These are phyloP conservation scores for Metschnikowia peoriensis DNA, from an alignment of 805 yeast genomes.

Conservation along the genomic window DNA sequence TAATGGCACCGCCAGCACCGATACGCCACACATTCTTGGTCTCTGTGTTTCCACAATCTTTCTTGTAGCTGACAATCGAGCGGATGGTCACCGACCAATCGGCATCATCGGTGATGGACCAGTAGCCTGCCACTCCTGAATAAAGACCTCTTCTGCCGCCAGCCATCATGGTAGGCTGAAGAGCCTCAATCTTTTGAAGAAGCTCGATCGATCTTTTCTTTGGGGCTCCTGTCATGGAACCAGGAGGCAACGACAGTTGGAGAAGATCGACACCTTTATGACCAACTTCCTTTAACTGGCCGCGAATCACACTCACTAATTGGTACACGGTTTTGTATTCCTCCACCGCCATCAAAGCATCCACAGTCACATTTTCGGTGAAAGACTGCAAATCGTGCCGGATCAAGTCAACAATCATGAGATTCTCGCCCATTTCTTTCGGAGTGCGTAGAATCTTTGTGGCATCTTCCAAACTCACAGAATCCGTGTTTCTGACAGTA, in stretches of 20 bases:
- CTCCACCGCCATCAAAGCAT: conserved; percentile 85
- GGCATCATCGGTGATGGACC: conserved; percentile 82
- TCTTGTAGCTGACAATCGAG: conserved; percentile 65
- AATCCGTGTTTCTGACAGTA: conserved; percentile 70
- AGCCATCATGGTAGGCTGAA: conserved; percentile 29
- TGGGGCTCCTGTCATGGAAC: conserved; percentile 99
- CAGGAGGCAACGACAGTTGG: conserved; percentile 85
- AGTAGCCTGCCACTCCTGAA: conserved; percentile 94
- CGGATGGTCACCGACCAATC: conserved; percentile 97
- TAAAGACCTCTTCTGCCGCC: conserved; percentile 75
- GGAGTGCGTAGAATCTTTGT: conserved; percentile 68
- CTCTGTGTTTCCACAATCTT: conserved; percentile 39
- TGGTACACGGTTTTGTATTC: conserved; percentile 91
- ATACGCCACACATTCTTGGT: conserved; percentile 59
- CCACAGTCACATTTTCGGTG: conserved; percentile 62
- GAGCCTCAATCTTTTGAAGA: conserved; percentile 55
- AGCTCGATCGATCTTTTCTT: conserved; percentile 88
- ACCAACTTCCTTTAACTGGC: conserved; percentile 40
- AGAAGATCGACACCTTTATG: conserved; percentile 78
- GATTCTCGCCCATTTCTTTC: conserved; percentile 91
- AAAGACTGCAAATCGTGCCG: conserved; percentile 83
- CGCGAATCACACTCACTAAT: conserved; percentile 84
- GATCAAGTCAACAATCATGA: conserved; percentile 95
- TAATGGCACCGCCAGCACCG: conserved; percentile 99
- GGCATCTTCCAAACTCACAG: conserved; percentile 58